Conservation (phyloP, 306 rosid species). For the Begonia fuchsioides region DNA sequence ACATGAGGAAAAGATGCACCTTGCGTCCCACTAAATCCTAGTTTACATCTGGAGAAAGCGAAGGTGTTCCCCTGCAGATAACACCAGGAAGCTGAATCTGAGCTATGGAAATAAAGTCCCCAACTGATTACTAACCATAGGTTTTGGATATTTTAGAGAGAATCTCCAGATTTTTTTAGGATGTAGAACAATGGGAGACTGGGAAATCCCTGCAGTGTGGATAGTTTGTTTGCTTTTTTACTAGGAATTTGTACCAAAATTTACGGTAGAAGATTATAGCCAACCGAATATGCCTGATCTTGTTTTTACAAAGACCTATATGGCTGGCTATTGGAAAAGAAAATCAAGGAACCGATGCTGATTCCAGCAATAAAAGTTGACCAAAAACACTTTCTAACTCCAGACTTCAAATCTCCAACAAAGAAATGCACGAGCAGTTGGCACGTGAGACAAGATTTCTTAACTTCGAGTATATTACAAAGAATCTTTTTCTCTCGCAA, state of each 20-base stretch:
- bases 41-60: not conserved
- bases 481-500: not conserved
- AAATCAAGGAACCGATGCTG: too few species aligned
- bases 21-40: constrained; percentile 11
- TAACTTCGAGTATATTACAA: too few species aligned
- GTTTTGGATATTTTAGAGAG: not conserved
- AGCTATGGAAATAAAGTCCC: not conserved
- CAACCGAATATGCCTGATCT: too few species aligned
- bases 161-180: not conserved
- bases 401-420: too few species aligned
- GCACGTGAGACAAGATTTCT: not conserved
- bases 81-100: not conserved
- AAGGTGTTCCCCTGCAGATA: not conserved
- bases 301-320: too few species aligned
- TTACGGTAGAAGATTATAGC: too few species aligned
- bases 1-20: constrained; percentile 24
- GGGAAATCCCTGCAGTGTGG: not conserved
- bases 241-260: too few species aligned
- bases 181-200: not conserved
- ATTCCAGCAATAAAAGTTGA: too few species aligned
- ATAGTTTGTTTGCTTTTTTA: too few species aligned
- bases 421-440: not conserved
- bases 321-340: too few species aligned
- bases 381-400: too few species aligned
- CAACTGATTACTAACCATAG: not conserved